Conservation (phyloP, 257 asterid species). For the Solanum chiquidenum region DNA sequence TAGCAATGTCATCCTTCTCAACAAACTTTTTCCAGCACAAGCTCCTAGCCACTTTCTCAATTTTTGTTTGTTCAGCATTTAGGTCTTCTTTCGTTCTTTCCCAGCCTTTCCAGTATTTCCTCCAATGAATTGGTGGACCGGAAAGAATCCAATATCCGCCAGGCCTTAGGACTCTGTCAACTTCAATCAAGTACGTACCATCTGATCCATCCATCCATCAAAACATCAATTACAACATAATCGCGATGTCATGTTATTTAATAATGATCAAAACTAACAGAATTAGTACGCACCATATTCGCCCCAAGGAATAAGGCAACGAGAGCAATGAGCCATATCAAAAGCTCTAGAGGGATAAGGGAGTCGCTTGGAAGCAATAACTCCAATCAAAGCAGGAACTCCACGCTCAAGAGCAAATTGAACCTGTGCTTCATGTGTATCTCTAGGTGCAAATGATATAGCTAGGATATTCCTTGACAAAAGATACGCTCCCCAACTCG, state of each 20-base stretch:
- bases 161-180: conserved; percentile 69
- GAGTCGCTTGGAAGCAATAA: conserved; percentile 80
- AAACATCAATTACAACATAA: not conserved
- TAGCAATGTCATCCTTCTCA: conserved; percentile 68
- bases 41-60: conserved; percentile 51
- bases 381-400: conserved; percentile 84
- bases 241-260: not conserved
- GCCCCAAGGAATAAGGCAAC: conserved; percentile 94
- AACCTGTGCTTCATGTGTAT: conserved; percentile 80
- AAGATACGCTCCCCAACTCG: conserved; percentile 92
- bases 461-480: conserved; percentile 58
- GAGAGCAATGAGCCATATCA: conserved; percentile 92
- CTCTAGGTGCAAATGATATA: conserved; percentile 90
- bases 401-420: conserved; percentile 87
- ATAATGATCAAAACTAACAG: not conserved
- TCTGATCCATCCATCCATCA: conserved; percentile 15
- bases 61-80: conserved; percentile 62
- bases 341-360: conserved; percentile 86
- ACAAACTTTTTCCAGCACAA: conserved; percentile 81
- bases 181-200: conserved; percentile 71
- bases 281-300: conserved; percentile 42
- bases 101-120: conserved; percentile 79
- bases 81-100: conserved; percentile 53
- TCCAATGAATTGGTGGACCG: conserved; percentile 89
- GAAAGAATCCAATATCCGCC: conserved; percentile 95